Conservation (phyloP, 352 stramenopile genomes). For the Globisporangium radiosum region DNA sequence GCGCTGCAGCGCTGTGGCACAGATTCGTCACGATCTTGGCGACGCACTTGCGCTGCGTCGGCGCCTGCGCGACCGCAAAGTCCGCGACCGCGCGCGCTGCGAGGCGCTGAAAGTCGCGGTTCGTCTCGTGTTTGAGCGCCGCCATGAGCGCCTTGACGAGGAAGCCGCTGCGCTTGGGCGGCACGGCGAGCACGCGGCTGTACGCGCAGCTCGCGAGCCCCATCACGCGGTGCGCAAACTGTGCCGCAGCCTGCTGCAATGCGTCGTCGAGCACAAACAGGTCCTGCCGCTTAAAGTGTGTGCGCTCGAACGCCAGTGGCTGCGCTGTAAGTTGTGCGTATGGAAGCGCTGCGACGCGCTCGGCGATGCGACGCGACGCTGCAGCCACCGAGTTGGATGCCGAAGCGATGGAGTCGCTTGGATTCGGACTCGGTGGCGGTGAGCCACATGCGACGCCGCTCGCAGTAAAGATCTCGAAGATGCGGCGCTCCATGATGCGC, state of each 20-base stretch:
- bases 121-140: conserved; percentile 58
- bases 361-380: conserved; percentile 58
- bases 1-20: conserved; percentile 49
- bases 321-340: conserved; percentile 30
- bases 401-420: background rate
- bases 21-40: conserved; percentile 76
- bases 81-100: conserved; percentile 40
- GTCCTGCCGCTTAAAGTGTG: conserved; percentile 78
- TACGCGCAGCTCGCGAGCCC: conserved; percentile 56
- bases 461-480: conserved; percentile 38
- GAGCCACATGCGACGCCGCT: conserved; percentile 17
- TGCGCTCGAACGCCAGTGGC: conserved; percentile 42
- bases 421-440: background rate
- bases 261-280: conserved; percentile 73
- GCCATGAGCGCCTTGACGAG: conserved; percentile 78
- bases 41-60: conserved; percentile 61
- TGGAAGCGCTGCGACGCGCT: conserved; percentile 44
- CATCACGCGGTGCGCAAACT: conserved; percentile 49
- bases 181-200: conserved; percentile 43
- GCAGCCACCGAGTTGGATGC: conserved; percentile 23
- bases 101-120: conserved; percentile 34
- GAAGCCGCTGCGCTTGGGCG: conserved; percentile 67
- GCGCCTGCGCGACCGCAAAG: conserved; percentile 49
- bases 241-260: conserved; percentile 46
- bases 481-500: conserved; percentile 42